Base-by-base conservation (phyloP, 352 stramenopile species). In the Globisporangium viniferum region DNA sequence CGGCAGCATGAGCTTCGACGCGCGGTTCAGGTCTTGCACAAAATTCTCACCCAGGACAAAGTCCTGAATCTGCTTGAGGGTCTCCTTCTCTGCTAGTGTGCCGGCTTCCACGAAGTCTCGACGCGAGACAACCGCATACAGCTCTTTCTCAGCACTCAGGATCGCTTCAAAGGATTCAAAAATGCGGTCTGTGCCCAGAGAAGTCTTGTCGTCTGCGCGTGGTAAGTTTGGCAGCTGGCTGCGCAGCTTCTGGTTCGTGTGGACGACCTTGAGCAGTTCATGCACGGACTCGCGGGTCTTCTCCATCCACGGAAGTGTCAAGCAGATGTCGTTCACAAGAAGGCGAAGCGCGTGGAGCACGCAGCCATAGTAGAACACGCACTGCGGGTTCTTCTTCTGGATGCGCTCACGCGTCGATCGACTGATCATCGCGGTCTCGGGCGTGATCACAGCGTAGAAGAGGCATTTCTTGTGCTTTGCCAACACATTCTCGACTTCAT, bases 331-430 rank as follows among this genome's bases (percentile, higher is more conserved):
- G 18, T 68, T 73, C 53, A 90, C 77, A 53, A 92, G 62, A 57
- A 87, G 62, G 0, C 60, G 67, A 24, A 92, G 65, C 18, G 84
- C 78, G 49, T 82, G 75, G 54, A 68, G 77, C 27, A 84, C 72
- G 53, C 84, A 92, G n/a, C 84, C 84, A 56, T 92, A 77, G 70
- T 82, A 90, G 61, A 92, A 92, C 0, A 75, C 64, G 62, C 81
- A 89, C 65, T 86, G 79, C 22, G 77, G 77, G 57, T 85, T 63
- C 58, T 85, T 87, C 57, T 80, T 83, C 70, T 83, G 75, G n/a
- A 92, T 77, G 53, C 67, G 77, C 36, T 86, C 77, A 10, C 77
- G 78, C 48, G 70, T 84, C n/a, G 64, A 55, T 48, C 75, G 80
- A 36, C 71, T 77, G 55, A 92, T 59, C 10, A 69, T 69, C 2